Evolutionary conservation across 345 rosid genomes (phyloP).

Genomic region (Lepidium didymum): DNA sequence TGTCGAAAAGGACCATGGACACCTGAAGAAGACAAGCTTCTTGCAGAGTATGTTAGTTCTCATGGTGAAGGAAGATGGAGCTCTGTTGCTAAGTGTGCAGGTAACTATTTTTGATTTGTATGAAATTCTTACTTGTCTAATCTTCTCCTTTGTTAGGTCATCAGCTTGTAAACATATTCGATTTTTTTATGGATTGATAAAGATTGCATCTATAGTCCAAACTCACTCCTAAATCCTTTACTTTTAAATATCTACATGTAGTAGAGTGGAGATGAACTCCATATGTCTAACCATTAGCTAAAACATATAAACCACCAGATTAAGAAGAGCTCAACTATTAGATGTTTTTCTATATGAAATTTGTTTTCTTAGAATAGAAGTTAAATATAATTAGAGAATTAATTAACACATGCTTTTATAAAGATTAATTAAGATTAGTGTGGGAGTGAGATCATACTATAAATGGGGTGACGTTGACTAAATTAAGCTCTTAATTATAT

Average conservation of each 20-base stretch:
- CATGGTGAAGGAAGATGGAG: constrained; percentile 90
- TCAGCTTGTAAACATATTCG: neutral
- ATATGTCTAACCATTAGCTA: too few relatives aligned
- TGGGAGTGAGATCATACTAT: neutral
- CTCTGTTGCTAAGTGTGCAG: constrained; percentile 53
- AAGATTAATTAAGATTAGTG: neutral
- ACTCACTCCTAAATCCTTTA: too few relatives aligned
- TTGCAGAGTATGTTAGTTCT: constrained; percentile 43
- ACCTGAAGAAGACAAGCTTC: constrained; percentile 66
- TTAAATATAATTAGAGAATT: neutral
- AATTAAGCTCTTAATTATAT: neutral
- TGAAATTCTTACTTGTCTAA: neutral
- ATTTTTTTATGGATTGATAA: too few relatives aligned
- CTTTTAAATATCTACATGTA: too few relatives aligned
- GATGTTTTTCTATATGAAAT: too few relatives aligned
- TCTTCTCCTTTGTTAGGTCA: neutral
- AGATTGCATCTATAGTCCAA: too few relatives aligned
- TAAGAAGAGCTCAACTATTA: too few relatives aligned
- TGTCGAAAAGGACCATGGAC: constrained; percentile 94
- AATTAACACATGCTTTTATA: neutral
- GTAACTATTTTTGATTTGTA: constrained; percentile 25
- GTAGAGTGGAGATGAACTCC: too few relatives aligned
- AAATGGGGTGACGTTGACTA: constrained; percentile 1
- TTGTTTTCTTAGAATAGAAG: too few relatives aligned
- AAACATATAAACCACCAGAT: too few relatives aligned